phyloP scores from a whole-genome alignment of 176 grass and related monocot genomes.

The Oryza brachyantha region DNA sequence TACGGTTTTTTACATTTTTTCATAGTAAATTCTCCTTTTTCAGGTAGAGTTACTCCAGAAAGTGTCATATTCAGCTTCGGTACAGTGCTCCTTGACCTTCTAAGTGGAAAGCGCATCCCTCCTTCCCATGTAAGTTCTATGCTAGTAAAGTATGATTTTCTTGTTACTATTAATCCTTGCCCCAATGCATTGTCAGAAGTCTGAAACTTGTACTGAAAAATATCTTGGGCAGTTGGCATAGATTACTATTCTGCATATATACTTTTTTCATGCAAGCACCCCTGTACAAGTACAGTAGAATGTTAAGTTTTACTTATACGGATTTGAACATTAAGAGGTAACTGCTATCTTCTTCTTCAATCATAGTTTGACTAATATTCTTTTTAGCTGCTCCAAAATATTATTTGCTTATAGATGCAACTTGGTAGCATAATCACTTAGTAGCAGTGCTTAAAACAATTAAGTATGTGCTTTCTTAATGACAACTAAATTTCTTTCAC shows the following conservation, averaged over 20 bases:
- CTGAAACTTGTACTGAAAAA: not conserved
- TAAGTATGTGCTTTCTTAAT: not conserved
- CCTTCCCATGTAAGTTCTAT: conserved; percentile 82
- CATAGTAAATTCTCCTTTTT: conserved; percentile 22
- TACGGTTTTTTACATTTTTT: not conserved
- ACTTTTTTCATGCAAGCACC: not conserved
- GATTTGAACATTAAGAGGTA: not conserved
- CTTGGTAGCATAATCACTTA: not conserved
- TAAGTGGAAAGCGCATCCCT: conserved; percentile 98
- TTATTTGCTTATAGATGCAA: not conserved
- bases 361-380: not conserved
- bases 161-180: not conserved
- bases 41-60: conserved; percentile 90
- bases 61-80: conserved; percentile 99
- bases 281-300: not conserved
- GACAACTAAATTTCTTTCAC: conserved; percentile 14
- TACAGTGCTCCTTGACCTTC: conserved; percentile 85
- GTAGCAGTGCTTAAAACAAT: not conserved
- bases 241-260: conserved; percentile 1
- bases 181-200: not conserved
- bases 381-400: not conserved
- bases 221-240: not conserved
- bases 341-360: no score
- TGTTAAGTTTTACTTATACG: not conserved
- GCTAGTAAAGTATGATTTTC: not conserved